Base-by-base conservation (phyloP, 2,329 filamentous ascomycete species). In the Phoma herbarum region DNA sequence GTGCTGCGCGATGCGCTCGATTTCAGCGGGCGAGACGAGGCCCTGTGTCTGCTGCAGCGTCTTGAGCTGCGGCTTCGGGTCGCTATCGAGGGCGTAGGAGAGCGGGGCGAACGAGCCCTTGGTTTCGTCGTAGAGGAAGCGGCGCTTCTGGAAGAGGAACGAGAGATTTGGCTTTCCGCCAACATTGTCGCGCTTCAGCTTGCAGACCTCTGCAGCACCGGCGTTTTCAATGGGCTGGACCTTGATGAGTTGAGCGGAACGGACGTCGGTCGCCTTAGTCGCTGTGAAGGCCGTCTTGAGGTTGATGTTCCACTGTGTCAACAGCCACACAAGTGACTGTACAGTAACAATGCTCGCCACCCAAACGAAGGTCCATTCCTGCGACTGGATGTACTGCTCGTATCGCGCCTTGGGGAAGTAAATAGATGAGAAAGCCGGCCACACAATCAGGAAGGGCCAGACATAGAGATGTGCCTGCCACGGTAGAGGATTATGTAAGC, bases 321-420 rank as follows among this genome's bases (percentile, higher is more conserved):
- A 94, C 62, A 99, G 85, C 94, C 95, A 99, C 68, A 93, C 81
- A 64, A 99, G 85, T 64, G 91, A 88, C 82, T 99, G 96, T 56
- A 90, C 73, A 11, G 93, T 97, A 76, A 96, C 84, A 75, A 99
- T 97, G 67, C 88, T 85, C 71, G 91, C 94, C 66, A 90, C 86
- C 88, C 92, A 99, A 63, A 99, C 92, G 76, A 97, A 96, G 0
- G 96, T 98, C 94, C 95, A 99, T 83, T 99, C 95, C 69, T 90
- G 88, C n/a, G 90, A 93, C 70, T 90, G 87, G 65, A 99, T 96
- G 81, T 98, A 89, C 75, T 89, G 90, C 66, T 96, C 90, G 79
- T 99, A 99, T 66, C 91, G 88, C 52, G 92, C 89, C 61, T 88
- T 84, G 22, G 88, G 90, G 52, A 96, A 87, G 77, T 97, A 98